Evolutionary conservation across 805 yeast genomes (phyloP).

Genomic region (Starmerella sirachaensis): DNA sequence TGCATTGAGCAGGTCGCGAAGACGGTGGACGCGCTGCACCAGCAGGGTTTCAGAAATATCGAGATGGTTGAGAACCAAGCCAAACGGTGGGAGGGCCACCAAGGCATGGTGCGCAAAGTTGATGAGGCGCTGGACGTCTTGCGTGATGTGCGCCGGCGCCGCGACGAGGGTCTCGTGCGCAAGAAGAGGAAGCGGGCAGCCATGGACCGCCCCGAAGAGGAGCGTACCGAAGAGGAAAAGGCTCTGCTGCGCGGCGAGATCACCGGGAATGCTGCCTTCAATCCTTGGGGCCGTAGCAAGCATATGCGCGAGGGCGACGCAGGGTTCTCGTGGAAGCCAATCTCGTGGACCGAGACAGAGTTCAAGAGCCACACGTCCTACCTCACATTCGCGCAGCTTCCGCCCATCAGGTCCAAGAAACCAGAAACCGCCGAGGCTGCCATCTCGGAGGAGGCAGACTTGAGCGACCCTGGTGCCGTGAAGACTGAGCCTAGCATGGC

Average conservation of each 20-base stretch:
- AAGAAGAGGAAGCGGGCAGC: slow-evolving; percentile 23
- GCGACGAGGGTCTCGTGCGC: slow-evolving; percentile 39
- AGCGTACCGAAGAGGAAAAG: slow-evolving; percentile 20
- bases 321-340: slow-evolving; percentile 65
- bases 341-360: slow-evolving; percentile 74
- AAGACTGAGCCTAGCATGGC: no score
- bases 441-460: no score
- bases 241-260: slow-evolving; percentile 15
- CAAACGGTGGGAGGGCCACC: slow-evolving; percentile 77
- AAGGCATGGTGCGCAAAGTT: slow-evolving; percentile 70
- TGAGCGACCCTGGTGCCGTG: no score
- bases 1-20: slow-evolving; percentile 94
- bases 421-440: no score
- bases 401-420: slow-evolving; percentile 27
- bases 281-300: slow-evolving; percentile 87
- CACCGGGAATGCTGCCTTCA: slow-evolving; percentile 32
- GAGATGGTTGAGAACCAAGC: slow-evolving; percentile 90
- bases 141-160: slow-evolving; percentile 61
- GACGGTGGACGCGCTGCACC: slow-evolving; percentile 63
- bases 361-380: slow-evolving; percentile 90
- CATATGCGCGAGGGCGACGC: slow-evolving; percentile 82
- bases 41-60: slow-evolving; percentile 68
- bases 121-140: slow-evolving; percentile 72
- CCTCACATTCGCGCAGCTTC: slow-evolving; percentile 68
- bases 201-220: slow-evolving; percentile 14